Conservation (phyloP, 1,139 yeast species). For the Taphrina betulina region DNA sequence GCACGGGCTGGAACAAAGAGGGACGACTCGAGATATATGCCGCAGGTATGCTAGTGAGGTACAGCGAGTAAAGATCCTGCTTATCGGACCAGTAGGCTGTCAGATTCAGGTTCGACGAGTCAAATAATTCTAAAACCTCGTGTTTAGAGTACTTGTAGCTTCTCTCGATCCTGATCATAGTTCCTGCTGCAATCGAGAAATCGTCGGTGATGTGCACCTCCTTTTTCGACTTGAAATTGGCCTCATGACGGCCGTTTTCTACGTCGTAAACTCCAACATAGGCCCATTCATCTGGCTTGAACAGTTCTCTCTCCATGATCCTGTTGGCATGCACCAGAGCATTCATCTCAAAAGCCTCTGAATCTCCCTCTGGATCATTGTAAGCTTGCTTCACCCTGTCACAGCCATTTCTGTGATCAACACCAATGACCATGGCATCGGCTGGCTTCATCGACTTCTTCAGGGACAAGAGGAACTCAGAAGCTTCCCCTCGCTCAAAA, state of each 20-base stretch:
- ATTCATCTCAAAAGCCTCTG: constrained; percentile 38
- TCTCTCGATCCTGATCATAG: constrained; percentile 36
- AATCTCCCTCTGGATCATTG: constrained; percentile 38
- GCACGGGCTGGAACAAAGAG: constrained; percentile 24
- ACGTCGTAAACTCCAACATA: constrained; percentile 37
- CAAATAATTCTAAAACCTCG: constrained; percentile 35
- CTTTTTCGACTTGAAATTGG: constrained; percentile 34
- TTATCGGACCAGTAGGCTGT: constrained; percentile 35
- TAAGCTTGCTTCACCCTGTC: constrained; percentile 36
- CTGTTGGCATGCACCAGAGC: constrained; percentile 37
- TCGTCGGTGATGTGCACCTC: constrained; percentile 33
- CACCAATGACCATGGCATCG: constrained; percentile 37
- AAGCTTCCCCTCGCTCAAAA: constrained; percentile 36
- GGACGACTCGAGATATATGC: constrained; percentile 28
- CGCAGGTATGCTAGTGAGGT: constrained; percentile 26
- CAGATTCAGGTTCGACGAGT: constrained; percentile 30
- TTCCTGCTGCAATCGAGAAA: constrained; percentile 32
- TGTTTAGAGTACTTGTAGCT: constrained; percentile 37
- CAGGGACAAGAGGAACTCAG: constrained; percentile 34
- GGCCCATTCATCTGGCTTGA: constrained; percentile 35
- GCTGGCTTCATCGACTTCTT: constrained; percentile 32
- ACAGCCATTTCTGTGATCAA: constrained; percentile 38
- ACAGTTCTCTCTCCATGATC: constrained; percentile 34
- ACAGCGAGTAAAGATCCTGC: constrained; percentile 35
- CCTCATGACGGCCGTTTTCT: constrained; percentile 38